phyloP scores from a whole-genome alignment of 2,329 filamentous ascomycete species.

The Aspergillus ruber region DNA sequence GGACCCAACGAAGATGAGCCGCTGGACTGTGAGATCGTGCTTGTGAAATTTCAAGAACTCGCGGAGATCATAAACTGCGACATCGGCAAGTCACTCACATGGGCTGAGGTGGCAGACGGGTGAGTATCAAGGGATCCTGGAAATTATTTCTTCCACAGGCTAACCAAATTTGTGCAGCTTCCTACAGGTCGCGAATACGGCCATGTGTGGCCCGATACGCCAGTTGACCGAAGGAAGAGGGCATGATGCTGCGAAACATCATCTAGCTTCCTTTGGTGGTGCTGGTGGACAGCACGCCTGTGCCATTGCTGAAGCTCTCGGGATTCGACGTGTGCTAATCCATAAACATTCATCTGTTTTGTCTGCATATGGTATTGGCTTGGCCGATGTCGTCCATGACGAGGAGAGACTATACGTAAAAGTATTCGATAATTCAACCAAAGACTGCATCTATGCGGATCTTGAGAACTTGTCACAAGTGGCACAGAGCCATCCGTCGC shows the following conservation, averaged over 20 bases:
- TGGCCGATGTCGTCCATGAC: conserved; percentile 85
- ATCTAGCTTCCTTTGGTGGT: conserved; percentile 80
- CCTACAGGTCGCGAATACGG: conserved; percentile 81
- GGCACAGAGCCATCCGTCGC: not conserved
- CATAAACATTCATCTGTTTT: conserved; percentile 84
- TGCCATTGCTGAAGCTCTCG: conserved; percentile 77
- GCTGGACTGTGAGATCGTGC: conserved; percentile 65
- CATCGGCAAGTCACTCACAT: conserved; percentile 53
- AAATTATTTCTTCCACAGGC: too few species aligned
- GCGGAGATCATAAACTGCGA: conserved; percentile 66
- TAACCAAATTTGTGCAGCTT: conserved; percentile 41
- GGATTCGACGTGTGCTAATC: conserved; percentile 73
- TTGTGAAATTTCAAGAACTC: conserved; percentile 65
- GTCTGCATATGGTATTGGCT: conserved; percentile 84
- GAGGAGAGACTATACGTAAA: conserved; percentile 54
- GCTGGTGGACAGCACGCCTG: conserved; percentile 87
- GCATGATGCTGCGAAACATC: conserved; percentile 78
- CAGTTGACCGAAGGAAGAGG: conserved; percentile 87
- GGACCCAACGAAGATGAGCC: conserved; percentile 75
- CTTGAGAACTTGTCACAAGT: not conserved
- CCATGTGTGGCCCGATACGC: conserved; percentile 81
- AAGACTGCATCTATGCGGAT: not conserved
- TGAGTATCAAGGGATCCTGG: not conserved
- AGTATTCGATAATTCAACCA: not conserved
- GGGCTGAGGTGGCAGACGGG: conserved; percentile 80